Evolutionary conservation across 2,329 filamentous ascomycete species (phyloP).

Genomic region (Claviceps digitariae): DNA sequence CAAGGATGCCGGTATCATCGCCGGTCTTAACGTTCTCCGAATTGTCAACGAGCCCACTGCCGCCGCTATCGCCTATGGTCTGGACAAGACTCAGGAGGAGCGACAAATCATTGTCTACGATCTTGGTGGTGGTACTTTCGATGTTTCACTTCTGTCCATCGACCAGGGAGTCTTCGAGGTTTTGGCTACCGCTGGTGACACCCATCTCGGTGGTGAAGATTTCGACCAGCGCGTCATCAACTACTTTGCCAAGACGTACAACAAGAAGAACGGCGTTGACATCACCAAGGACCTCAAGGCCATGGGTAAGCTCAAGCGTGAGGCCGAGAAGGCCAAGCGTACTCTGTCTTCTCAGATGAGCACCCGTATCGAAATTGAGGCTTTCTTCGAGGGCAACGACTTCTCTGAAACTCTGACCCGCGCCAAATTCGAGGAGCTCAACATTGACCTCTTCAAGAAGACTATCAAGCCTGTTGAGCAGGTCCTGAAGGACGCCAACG

Average conservation of each 20-base stretch:
- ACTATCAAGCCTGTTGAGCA: conserved; percentile 97
- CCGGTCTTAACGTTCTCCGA: conserved; percentile 87
- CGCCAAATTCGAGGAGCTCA: conserved; percentile 98
- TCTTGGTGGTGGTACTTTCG: conserved; percentile 87
- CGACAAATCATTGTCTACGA: conserved; percentile 88
- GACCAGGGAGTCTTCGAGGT: conserved; percentile 92
- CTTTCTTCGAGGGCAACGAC: conserved; percentile 91
- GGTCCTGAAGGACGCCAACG: conserved; percentile 94
- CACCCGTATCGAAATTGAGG: conserved; percentile 90
- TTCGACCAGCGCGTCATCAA: conserved; percentile 97
- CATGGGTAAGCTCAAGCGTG: conserved; percentile 99
- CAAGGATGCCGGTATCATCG: conserved; percentile 87
- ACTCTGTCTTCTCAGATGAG: conserved; percentile 91
- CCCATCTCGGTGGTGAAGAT: conserved; percentile 95
- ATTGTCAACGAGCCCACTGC: conserved; percentile 95
- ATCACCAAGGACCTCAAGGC: conserved; percentile 91
- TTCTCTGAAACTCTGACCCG: conserved; percentile 97
- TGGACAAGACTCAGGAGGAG: conserved; percentile 74
- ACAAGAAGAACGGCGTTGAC: conserved; percentile 93
- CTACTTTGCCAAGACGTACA: conserved; percentile 93
- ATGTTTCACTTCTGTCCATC: conserved; percentile 86
- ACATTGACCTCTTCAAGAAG: conserved; percentile 99
- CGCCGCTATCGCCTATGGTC: conserved; percentile 86
- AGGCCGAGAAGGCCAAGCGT: conserved; percentile 99
- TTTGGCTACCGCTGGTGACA: conserved; percentile 88